These are phyloP conservation scores for Fusarium xylarioides DNA, from an alignment of 2,329 filamentous ascomycete species.

Conservation along the genomic window DNA sequence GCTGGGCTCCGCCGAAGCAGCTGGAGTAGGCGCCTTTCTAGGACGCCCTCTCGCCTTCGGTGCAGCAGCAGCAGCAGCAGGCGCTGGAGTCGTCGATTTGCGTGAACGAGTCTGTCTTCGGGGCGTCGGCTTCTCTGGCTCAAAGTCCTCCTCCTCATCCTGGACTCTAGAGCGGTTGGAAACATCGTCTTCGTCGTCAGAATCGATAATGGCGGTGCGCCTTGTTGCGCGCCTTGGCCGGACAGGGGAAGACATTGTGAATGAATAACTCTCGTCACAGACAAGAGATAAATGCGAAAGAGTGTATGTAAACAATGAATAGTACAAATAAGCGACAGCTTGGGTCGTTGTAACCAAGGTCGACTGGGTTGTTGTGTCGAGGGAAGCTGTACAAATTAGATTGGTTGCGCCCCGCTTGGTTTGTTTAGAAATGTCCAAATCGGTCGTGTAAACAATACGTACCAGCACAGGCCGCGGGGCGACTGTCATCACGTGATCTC, in stretches of 20 bases:
- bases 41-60: constrained; percentile 52
- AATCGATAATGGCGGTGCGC: constrained; percentile 79
- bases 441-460: constrained; percentile 52
- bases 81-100: constrained; percentile 54
- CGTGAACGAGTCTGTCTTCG: constrained; percentile 59
- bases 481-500: constrained; percentile 31
- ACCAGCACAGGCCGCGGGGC: constrained; percentile 9
- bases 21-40: constrained; percentile 52
- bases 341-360: neutral
- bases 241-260: constrained; percentile 48
- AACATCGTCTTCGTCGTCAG: constrained; percentile 77
- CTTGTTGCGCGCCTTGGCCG: constrained; percentile 61
- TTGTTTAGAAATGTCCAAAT: constrained; percentile 53
- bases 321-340: neutral
- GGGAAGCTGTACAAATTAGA: constrained; percentile 36
- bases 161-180: constrained; percentile 63
- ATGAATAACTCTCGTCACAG: constrained; percentile 12
- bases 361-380: constrained; percentile 7
- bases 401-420: constrained; percentile 48
- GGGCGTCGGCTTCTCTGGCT: constrained; percentile 70
- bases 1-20: constrained; percentile 47
- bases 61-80: constrained; percentile 59
- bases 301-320: neutral
- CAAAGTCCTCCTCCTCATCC: constrained; percentile 79
- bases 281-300: constrained; percentile 9